Evolutionary conservation across 2,329 filamentous ascomycete genomes (phyloP), one percentile per base, ranked within the genome.

Genomic region (Cercospora canescens): DNA sequence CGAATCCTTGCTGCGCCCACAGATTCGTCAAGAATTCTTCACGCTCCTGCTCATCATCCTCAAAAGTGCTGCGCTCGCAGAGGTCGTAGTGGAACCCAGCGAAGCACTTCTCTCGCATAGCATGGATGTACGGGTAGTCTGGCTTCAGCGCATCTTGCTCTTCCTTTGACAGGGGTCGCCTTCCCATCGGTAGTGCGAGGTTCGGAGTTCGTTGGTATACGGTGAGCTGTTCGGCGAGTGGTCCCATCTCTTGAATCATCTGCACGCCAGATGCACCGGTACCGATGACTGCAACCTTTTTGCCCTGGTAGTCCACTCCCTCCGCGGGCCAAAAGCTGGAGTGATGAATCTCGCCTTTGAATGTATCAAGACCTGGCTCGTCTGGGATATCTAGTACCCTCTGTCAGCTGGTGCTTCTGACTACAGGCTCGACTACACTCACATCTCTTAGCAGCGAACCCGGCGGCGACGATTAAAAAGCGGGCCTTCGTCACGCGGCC

Each of bases 121-220:
- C 77, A 73, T 87, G 90, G 2, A 90, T 78, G 14, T 77, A 74
- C 4, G 79, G 76, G 37, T 82, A 82, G 32, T 79, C 67, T 50
- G 71, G 70, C 70, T 82, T 81, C 16, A 77, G 73, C 1, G 72
- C 72, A 26, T 85, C 77, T 71, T 89, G 85, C 67, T 87, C 84
- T 64, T 83, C 80, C 11, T 74, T 77, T 0, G 81, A 83, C 30
- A 89, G 77, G 0, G 77, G 45, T 2, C 79, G 77, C 64, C 84
- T 82, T 2, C 83, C 80, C 86, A 91, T 89, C 0, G 88, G 88
- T 0, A 91, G 71, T 0, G 86, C 87, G 6, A 89, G 79, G 65
- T 91, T 91, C 0, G 89, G 89, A 1, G 88, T 91, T 3, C 89
- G 83, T 71, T 91, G 88, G 75, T 90, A 90, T 37, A 91, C 86